phyloP scores from a whole-genome alignment of 2,329 filamentous ascomycete genomes.

The Sporothrix globosa region DNA sequence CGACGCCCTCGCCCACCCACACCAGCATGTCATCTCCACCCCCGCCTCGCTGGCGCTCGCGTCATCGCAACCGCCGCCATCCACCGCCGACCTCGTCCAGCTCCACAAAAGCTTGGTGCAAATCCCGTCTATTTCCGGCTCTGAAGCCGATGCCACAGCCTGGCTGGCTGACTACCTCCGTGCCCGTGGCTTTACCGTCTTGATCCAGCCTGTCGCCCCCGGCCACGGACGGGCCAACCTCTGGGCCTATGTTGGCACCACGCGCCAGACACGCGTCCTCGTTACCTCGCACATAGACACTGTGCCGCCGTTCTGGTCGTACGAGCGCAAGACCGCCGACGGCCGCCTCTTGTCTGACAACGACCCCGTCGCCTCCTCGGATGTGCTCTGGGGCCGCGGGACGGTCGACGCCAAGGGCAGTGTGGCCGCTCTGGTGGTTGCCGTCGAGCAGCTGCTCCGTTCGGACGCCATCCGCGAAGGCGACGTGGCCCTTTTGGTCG shows the following conservation, averaged over 20 bases:
- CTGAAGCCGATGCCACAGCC: slow-evolving; percentile 68
- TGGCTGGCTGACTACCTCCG: slow-evolving; percentile 71
- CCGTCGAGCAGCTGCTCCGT: slow-evolving; percentile 60
- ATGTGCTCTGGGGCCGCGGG: slow-evolving; percentile 70
- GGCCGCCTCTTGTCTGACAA: slow-evolving; percentile 48
- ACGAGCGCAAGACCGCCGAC: slow-evolving; percentile 44
- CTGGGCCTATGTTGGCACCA: slow-evolving; percentile 63
- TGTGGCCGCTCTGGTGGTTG: slow-evolving; percentile 73
- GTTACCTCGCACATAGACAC: slow-evolving; percentile 82
- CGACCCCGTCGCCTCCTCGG: slow-evolving; percentile 47
- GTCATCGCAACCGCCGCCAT: slow-evolving; percentile 39
- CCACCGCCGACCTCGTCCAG: slow-evolving; percentile 61
- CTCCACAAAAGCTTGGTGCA: slow-evolving; percentile 75
- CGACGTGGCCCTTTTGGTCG: slow-evolving; percentile 65
- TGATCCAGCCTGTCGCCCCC: slow-evolving; percentile 49
- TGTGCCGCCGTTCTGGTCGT: slow-evolving; percentile 73
- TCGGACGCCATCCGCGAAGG: slow-evolving; percentile 43
- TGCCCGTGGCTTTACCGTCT: slow-evolving; percentile 49
- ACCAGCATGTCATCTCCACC: not conserved
- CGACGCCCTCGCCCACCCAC: not conserved
- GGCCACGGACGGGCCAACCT: slow-evolving; percentile 67
- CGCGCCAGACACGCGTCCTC: slow-evolving; percentile 58
- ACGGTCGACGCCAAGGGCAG: slow-evolving; percentile 72
- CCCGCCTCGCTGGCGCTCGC: not conserved
- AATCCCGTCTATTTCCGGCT: slow-evolving; percentile 70